Evolutionary conservation across 108 stramenopile genomes (phyloP), one percentile per base, ranked within the genome.

Genomic region (Cylindrotheca closterium): DNA sequence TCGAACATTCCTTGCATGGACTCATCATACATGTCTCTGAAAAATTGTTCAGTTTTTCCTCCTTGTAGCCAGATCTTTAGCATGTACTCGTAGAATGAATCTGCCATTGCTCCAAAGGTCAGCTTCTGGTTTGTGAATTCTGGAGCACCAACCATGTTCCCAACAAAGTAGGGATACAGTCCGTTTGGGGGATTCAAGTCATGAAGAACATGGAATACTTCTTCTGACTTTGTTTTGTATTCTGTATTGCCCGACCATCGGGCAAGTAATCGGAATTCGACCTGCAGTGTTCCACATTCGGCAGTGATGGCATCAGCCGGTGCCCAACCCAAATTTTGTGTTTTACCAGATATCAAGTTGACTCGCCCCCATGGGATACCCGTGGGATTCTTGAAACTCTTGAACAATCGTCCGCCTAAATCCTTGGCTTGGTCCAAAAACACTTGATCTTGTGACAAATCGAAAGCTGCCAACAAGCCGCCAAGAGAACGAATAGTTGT

Each of bases 401-500:
- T 73, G 47, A 85, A 63, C 19, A 94, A 64, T 19, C 84, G 65
- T 8, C 63, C 51, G 0, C 89, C 93, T 18, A 95, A 56, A 75
- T 91, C 90, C 8, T 85, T 55, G 2, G 93, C 93, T 61, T 91
- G 80, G 5, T 86, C 82, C 25, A 91, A 70, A 58, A 94, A 89
- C 19, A 55, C 75, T 25, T 78, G 51, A 58, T 94, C 93, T 5
- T 65, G 68, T 25, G 80, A 82, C 60, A 82, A 80, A 63, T 90
- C 95, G 69, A 96, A 98, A 0, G 99, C 98, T 10, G 90, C 65
- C 17, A 99, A 74, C 45, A 99, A 73, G 27, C 97, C 97, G 1
- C 97, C 99, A 19, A 99, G 78, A 51, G 76, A 90, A 4, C 99
- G 89, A 73, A 99, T 99, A 25, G 96, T 99, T 15, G 96, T 98